phyloP scores from a whole-genome alignment of 2,329 filamentous ascomycete species.

The Hymenoscyphus infarciens region DNA sequence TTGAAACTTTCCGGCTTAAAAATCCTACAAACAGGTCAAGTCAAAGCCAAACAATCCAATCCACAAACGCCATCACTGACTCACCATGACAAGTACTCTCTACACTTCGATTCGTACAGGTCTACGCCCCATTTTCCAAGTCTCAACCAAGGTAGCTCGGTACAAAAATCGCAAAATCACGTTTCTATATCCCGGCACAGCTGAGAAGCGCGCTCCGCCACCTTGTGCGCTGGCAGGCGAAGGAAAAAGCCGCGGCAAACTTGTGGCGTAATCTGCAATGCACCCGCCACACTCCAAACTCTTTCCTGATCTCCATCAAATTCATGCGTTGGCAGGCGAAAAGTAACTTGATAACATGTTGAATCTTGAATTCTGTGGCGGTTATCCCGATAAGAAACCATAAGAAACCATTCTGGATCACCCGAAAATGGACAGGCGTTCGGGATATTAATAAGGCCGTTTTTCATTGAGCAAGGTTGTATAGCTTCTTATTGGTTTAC shows the following conservation, averaged over 20 bases:
- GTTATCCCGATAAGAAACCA: conserved; percentile 4
- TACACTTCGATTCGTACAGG: neutral
- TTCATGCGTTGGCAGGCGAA: conserved; percentile 24
- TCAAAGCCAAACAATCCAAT: neutral
- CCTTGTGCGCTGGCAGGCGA: conserved; percentile 25
- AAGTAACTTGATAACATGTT: neutral
- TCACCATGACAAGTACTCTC: neutral
- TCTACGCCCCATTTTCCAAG: conserved; percentile 3
- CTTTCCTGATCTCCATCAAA: conserved; percentile 8
- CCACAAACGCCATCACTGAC: neutral
- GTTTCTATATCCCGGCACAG: conserved; percentile 24
- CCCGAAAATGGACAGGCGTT: neutral
- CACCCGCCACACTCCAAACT: conserved; percentile 17
- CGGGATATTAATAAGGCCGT: conserved; percentile 19
- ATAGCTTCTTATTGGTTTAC: conserved; percentile 26
- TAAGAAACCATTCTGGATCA: conserved; percentile 7
- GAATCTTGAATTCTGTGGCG: neutral
- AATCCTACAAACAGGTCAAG: neutral
- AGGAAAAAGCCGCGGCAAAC: conserved; percentile 13
- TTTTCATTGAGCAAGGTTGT: conserved; percentile 25
- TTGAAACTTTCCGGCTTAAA: neutral
- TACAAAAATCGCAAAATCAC: conserved; percentile 15
- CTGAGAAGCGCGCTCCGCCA: conserved; percentile 26
- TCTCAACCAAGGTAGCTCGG: conserved; percentile 5
- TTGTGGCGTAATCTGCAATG: conserved; percentile 29